These are phyloP conservation scores for Trichoderma asperellum DNA, from an alignment of 2,329 filamentous ascomycete species.

Conservation along the genomic window DNA sequence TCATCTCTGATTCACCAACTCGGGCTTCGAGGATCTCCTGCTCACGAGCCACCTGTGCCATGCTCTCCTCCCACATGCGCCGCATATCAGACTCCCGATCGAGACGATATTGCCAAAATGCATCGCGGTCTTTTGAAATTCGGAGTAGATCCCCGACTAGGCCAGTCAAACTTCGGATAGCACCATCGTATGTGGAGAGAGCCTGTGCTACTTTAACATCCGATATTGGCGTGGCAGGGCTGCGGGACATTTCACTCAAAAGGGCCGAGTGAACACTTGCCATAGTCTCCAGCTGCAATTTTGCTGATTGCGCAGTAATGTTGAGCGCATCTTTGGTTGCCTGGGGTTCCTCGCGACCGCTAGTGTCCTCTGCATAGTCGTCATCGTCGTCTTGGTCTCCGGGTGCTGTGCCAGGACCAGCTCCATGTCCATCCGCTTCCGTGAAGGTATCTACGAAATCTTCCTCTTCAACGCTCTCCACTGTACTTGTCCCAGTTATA, in stretches of 20 bases:
- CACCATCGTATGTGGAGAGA: conserved; percentile 82
- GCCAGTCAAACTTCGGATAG: conserved; percentile 83
- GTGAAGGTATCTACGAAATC: conserved; percentile 54
- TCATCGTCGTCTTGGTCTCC: conserved; percentile 63
- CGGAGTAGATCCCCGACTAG: conserved; percentile 85
- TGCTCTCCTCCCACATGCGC: conserved; percentile 98
- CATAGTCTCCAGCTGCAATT: conserved; percentile 88
- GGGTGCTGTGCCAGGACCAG: conserved; percentile 37
- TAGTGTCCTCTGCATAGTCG: conserved; percentile 74
- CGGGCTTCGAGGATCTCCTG: conserved; percentile 88
- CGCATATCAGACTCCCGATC: conserved; percentile 90
- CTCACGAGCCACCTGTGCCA: conserved; percentile 94
- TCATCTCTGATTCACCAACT: conserved; percentile 87
- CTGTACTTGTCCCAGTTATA: conserved; percentile 48
- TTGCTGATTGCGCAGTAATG: conserved; percentile 94
- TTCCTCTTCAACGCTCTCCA: conserved; percentile 57
- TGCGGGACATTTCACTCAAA: conserved; percentile 66
- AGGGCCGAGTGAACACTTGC: conserved; percentile 83
- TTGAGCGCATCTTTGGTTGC: conserved; percentile 92
- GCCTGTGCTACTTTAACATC: conserved; percentile 78
- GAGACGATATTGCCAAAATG: conserved; percentile 94
- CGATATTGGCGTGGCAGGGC: conserved; percentile 72
- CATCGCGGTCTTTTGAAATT: conserved; percentile 91
- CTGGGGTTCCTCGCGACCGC: conserved; percentile 72
- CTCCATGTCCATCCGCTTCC: conserved; percentile 48